A percentile compares a stretch with the other conserved stretches of the same genome.
These are phyloP conservation scores for Rusavskia elegans DNA, from an alignment of 495 filamentous ascomycete species.

Conservation along the genomic window DNA sequence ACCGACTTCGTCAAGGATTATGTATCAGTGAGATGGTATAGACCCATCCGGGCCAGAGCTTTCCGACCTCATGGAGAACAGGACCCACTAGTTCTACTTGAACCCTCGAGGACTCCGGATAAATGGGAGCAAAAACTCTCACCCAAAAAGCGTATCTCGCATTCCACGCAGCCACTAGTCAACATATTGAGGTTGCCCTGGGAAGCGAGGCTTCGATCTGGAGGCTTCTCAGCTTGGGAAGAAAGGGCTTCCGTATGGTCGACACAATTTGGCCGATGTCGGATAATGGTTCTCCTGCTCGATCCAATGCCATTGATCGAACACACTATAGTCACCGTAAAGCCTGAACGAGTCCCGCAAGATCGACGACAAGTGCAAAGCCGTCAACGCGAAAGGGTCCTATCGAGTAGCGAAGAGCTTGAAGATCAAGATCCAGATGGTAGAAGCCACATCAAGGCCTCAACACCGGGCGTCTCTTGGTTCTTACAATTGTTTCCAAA, in stretches of 20 bases:
- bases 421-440: neutral
- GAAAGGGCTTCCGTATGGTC: conserved; percentile 4
- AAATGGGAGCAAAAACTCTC: neutral
- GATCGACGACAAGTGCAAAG: neutral
- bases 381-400: neutral
- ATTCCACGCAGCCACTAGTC: neutral
- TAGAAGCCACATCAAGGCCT: no score
- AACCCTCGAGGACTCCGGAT: neutral
- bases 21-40: conserved; percentile 3
- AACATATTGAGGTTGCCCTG: conserved; percentile 3
- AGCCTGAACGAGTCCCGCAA: neutral
- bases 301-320: conserved; percentile 1
- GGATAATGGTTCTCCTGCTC: neutral
- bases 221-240: conserved; percentile 1
- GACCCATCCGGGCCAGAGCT: neutral
- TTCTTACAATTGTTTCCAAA: no score
- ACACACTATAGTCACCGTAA: neutral
- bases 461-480: no score
- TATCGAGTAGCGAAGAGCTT: no score
- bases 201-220: neutral
- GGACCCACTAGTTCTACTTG: neutral
- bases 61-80: neutral
- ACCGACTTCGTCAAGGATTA: conserved; percentile 1
- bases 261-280: neutral
- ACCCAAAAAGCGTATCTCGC: neutral